A percentile compares a stretch with the other conserved stretches of the same genome.
Conservation (phyloP, 305 asterid species). For the Rubia peregrina region DNA sequence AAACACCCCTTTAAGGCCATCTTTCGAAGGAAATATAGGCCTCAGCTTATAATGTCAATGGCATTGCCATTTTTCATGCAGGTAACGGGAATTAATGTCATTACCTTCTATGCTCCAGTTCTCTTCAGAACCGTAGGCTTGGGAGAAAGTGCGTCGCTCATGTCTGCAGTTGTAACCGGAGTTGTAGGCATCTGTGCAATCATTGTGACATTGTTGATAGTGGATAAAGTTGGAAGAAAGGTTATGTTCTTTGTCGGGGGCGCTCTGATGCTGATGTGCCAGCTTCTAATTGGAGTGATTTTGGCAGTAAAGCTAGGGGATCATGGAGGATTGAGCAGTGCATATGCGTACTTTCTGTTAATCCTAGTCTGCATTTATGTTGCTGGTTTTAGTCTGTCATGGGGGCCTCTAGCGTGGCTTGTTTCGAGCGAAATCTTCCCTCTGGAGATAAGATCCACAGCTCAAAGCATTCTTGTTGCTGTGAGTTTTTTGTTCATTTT, state of each 20-base stretch:
- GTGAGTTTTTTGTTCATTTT: constrained; percentile 66
- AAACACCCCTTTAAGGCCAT: constrained; percentile 25
- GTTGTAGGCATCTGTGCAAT: constrained; percentile 18
- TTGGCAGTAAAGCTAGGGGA: constrained; percentile 40
- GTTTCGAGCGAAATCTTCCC: constrained; percentile 76
- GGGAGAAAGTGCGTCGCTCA: constrained; percentile 25
- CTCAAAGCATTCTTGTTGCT: constrained; percentile 58
- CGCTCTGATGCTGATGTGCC: no score
- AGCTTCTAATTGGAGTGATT: no score
- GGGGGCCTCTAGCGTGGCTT: constrained; percentile 80
- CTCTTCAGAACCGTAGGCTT: constrained; percentile 31
- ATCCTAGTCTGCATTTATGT: constrained; percentile 57
- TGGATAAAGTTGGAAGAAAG: background rate
- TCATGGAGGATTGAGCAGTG: constrained; percentile 24
- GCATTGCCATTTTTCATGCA: constrained; percentile 28
- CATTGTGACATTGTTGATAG: background rate
- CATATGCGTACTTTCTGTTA: constrained; percentile 17
- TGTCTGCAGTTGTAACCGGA: constrained; percentile 22
- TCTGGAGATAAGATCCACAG: constrained; percentile 67
- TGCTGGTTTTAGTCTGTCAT: constrained; percentile 68
- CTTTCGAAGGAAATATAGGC: constrained; percentile 23
- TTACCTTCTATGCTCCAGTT: constrained; percentile 32
- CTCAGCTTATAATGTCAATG: constrained; percentile 30
- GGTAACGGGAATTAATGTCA: constrained; percentile 29
- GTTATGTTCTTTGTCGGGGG: no score